A percentile compares a stretch with the other conserved stretches of the same genome.
Conservation (phyloP, 2,329 filamentous ascomycete genomes). For the Arthrinium phaeospermum region DNA sequence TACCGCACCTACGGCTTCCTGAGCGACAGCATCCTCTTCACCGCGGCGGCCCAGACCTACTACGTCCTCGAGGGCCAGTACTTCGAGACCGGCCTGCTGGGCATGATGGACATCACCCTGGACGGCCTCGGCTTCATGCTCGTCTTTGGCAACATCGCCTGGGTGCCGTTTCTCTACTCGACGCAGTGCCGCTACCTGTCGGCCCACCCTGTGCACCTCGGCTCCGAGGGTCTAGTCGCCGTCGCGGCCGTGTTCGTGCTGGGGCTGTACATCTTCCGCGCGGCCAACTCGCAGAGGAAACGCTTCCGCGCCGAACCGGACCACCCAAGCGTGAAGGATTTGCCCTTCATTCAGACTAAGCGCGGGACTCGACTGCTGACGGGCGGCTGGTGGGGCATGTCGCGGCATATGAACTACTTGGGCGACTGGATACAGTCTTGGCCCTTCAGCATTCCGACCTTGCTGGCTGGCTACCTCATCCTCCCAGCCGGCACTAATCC, state of each 20-base stretch:
- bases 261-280: constrained; percentile 89
- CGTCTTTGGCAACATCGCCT: constrained; percentile 87
- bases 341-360: constrained; percentile 85
- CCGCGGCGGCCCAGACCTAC: constrained; percentile 76
- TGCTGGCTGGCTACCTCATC: constrained; percentile 81
- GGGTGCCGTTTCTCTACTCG: constrained; percentile 90
- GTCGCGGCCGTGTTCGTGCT: constrained; percentile 70
- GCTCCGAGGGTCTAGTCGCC: constrained; percentile 65
- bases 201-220: constrained; percentile 80
- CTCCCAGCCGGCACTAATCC: constrained; percentile 59
- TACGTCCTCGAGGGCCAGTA: constrained; percentile 86
- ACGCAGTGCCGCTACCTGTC: constrained; percentile 85
- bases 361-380: constrained; percentile 80
- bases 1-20: constrained; percentile 83
- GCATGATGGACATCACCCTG: constrained; percentile 91
- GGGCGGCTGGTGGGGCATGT: constrained; percentile 91
- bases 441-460: constrained; percentile 88
- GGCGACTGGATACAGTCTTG: constrained; percentile 95
- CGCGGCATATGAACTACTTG: constrained; percentile 93
- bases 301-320: constrained; percentile 86
- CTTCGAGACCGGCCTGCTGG: constrained; percentile 88
- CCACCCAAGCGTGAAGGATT: constrained; percentile 77
- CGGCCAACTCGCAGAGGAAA: constrained; percentile 93
- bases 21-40: constrained; percentile 84
- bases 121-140: constrained; percentile 98